Percentiles rank a stretch among this genome's conserved stretches.
Conservation (phyloP, 306 rosid genomes). For the Alnus rubra region DNA sequence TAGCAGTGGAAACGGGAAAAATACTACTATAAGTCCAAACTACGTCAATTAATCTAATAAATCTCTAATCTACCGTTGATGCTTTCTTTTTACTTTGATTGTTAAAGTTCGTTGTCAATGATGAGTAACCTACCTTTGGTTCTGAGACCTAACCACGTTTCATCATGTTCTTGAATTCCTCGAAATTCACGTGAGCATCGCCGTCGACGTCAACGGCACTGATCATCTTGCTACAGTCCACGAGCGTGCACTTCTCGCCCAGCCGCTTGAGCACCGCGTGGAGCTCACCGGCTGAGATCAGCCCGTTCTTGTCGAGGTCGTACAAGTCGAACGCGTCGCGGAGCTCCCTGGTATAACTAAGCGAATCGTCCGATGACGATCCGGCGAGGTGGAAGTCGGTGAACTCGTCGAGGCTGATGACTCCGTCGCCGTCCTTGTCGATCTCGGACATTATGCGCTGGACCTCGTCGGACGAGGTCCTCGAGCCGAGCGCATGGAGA, state of each 20-base stretch:
- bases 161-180: constrained; percentile 99
- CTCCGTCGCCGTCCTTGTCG: constrained; percentile 85
- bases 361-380: neutral
- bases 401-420: constrained; percentile 75
- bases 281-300: constrained; percentile 70
- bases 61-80: neutral
- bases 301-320: constrained; percentile 86
- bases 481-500: constrained; percentile 58
- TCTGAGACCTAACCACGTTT: constrained; percentile 26
- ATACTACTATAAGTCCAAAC: neutral
- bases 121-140: constrained; percentile 19
- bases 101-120: neutral
- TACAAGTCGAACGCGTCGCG: constrained; percentile 85
- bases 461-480: constrained; percentile 56
- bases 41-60: neutral
- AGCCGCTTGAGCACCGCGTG: constrained; percentile 65
- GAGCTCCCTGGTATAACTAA: constrained; percentile 49
- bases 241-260: constrained; percentile 76
- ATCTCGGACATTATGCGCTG: constrained; percentile 69
- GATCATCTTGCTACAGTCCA: constrained; percentile 76
- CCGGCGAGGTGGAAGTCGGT: constrained; percentile 53
- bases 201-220: constrained; percentile 85
- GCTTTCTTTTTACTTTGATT: neutral
- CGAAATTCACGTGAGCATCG: constrained; percentile 82
- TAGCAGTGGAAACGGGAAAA: neutral